Base-by-base conservation (phyloP, 1,139 yeast genomes). In the Geotrichum histeridarum region DNA sequence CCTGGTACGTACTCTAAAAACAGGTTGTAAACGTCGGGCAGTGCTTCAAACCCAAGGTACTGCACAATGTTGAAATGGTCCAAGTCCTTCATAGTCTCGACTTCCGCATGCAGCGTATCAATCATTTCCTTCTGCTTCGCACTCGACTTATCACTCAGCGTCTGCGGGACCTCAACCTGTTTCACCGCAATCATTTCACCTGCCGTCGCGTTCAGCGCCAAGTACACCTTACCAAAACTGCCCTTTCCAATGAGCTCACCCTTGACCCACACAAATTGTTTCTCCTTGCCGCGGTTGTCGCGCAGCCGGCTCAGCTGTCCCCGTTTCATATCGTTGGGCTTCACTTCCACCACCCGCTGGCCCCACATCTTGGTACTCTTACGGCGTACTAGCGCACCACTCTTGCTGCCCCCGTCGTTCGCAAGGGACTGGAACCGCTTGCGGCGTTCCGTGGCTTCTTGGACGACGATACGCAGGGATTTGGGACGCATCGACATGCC, bases 151-250 rank as follows among this genome's bases (percentile, higher is more conserved):
- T 75, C 80, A 9, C 71, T 69, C 15, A 75, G 68, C 27, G 75
- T 71, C 48, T 70, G 74, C 1, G 88, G 85, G 6, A 86, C 85
- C 51, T 80, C 83, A 5, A 93, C 96, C 68, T 93, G 99, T 66
- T 93, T 93, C 1, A 93, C 98, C 0, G 99, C 99, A 72, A 93
- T 84, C 96, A 94, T 90, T 64, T 94, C 99, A 54, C 98, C 98
- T 0, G 96, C 89, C 0, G 97, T 93, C n/a, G 90, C 93, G 69
- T 94, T 93, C 65, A 93, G 77, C 0, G 96, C 98, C 57, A 94
- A 76, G 66, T 80, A 91, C 0, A 93, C 99, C 42, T 88, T 84
- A n/a, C 99, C 99, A 75, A 91, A 93, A 0, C 97, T 91, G 0
- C 99, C 99, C 57, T 90, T 81, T 0, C 99, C 99, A 57, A 93